A percentile compares a stretch with the other conserved stretches of the same genome.
Evolutionary conservation across 805 yeast genomes (phyloP).

Genomic region (Jamesozyma spencerorum): DNA sequence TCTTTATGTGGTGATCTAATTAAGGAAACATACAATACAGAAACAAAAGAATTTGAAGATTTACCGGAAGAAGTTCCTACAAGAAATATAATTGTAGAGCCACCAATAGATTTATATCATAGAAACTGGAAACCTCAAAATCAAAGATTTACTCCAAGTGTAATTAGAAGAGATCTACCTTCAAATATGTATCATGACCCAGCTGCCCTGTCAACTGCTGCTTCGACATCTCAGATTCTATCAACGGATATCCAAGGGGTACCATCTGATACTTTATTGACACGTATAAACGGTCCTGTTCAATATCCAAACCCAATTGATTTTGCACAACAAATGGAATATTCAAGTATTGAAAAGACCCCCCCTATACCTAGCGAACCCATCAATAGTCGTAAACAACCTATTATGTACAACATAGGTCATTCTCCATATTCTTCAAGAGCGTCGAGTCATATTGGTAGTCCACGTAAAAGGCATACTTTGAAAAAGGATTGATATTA

Average conservation of each 20-base stretch:
- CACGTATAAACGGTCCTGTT: not conserved
- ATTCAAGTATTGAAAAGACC: not conserved
- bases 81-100: constrained; percentile 1
- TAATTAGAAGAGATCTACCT: too few species aligned
- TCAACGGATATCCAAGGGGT: not conserved
- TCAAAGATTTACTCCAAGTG: too few species aligned
- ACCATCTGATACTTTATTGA: not conserved
- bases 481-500: too few species aligned
- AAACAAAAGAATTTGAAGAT: constrained; percentile 21
- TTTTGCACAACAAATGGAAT: not conserved
- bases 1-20: constrained; percentile 31
- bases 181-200: not conserved
- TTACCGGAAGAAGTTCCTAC: not conserved
- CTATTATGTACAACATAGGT: not conserved
- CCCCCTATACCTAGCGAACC: not conserved
- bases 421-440: not conserved
- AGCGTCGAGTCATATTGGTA: not conserved
- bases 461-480: too few species aligned
- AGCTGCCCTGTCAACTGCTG: not conserved
- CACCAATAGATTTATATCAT: not conserved
- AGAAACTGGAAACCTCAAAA: too few species aligned
- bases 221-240: not conserved
- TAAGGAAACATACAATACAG: constrained; percentile 27
- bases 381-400: not conserved
- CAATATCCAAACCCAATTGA: not conserved